Conservation (phyloP, 108 stramenopile genomes). For the Skeletonema costatum region DNA sequence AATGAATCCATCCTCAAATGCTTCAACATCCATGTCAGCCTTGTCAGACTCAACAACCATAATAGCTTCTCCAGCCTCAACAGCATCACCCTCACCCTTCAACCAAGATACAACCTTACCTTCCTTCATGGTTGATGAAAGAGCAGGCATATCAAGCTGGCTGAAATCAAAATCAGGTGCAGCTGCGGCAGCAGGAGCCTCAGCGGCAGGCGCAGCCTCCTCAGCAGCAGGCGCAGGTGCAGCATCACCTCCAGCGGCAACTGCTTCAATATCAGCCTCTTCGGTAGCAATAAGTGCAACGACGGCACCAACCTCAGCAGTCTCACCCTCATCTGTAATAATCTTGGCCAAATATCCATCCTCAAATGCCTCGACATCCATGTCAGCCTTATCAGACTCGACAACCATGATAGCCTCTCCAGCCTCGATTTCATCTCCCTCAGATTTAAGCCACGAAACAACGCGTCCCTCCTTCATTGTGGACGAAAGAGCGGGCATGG, state of each 20-base stretch:
- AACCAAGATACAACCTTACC: constrained; percentile 97
- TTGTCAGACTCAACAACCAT: constrained; percentile 98
- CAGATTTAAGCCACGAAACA: constrained; percentile 92
- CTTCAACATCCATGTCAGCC: constrained; percentile 99
- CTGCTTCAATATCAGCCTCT: constrained; percentile 66
- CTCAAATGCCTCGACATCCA: constrained; percentile 93
- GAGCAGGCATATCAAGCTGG: constrained; percentile 95
- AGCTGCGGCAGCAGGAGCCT: constrained; percentile 19
- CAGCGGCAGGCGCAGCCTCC: constrained; percentile 34
- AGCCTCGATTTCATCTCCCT: constrained; percentile 90
- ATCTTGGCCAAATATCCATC: constrained; percentile 89
- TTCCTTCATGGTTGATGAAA: constrained; percentile 98
- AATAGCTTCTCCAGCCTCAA: constrained; percentile 92
- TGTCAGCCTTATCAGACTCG: constrained; percentile 90
- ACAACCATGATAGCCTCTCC: constrained; percentile 93
- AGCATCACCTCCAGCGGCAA: constrained; percentile 48
- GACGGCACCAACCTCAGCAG: constrained; percentile 82
- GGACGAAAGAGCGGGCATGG: constrained; percentile 96
- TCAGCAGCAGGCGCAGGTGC: constrained; percentile 25
- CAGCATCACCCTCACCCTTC: constrained; percentile 89
- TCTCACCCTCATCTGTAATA: constrained; percentile 79
- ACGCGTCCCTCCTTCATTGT: constrained; percentile 98
- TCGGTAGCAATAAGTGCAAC: constrained; percentile 81
- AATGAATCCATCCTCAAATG: constrained; percentile 95
- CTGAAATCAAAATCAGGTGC: constrained; percentile 79